These are phyloP conservation scores for Candida manassasensis DNA, from an alignment of 805 yeast genomes.

Conservation along the genomic window DNA sequence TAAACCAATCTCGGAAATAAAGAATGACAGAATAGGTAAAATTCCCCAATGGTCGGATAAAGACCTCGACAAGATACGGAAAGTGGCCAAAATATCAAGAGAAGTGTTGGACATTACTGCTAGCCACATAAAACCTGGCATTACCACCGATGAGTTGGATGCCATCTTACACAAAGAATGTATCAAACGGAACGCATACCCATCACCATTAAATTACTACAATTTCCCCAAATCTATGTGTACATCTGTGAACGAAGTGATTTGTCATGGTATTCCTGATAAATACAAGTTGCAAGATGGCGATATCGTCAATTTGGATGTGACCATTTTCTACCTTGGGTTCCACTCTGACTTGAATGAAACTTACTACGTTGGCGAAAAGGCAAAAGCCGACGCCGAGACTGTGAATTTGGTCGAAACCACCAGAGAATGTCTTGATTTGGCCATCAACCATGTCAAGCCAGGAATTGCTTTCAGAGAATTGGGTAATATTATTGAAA, in stretches of 20 bases:
- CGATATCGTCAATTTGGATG: conserved; percentile 89
- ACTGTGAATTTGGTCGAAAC: conserved; percentile 83
- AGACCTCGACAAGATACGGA: conserved; percentile 69
- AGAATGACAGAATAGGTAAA: conserved; percentile 61
- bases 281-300: conserved; percentile 83
- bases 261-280: conserved; percentile 98
- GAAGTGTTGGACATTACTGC: conserved; percentile 90
- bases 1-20: conserved; percentile 71
- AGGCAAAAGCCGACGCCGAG: conserved; percentile 73
- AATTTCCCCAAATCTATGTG: conserved; percentile 90
- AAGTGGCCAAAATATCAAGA: conserved; percentile 72
- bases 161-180: conserved; percentile 83
- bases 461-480: conserved; percentile 89
- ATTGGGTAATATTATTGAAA: conserved; percentile 83
- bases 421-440: conserved; percentile 79
- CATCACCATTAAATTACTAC: conserved; percentile 92
- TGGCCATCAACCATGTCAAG: conserved; percentile 79
- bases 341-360: conserved; percentile 93
- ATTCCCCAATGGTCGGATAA: conserved; percentile 62
- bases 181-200: conserved; percentile 83
- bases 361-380: conserved; percentile 93
- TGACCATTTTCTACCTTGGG: conserved; percentile 80
- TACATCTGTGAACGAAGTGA: conserved; percentile 90
- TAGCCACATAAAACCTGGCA: conserved; percentile 75
- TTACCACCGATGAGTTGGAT: conserved; percentile 92